Percentiles rank a stretch among this genome's conserved stretches.
Evolutionary conservation across 2,329 filamentous ascomycete species (phyloP).

Genomic region (Fusarium guadeloupense): DNA sequence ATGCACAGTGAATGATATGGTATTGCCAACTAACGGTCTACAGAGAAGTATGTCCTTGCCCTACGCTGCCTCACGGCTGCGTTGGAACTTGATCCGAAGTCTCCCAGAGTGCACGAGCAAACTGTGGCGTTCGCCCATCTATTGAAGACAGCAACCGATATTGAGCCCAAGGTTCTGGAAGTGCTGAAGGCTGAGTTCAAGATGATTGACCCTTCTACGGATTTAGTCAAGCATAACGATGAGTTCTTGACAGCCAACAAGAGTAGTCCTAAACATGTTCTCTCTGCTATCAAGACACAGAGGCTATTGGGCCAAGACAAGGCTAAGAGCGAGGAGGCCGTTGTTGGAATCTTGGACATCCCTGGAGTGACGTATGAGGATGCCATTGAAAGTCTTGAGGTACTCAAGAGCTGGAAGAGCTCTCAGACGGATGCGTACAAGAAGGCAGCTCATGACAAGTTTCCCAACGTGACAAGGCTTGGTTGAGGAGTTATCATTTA

Average conservation of each 20-base stretch:
- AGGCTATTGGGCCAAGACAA: conserved; percentile 67
- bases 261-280: conserved; percentile 67
- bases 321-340: conserved; percentile 66
- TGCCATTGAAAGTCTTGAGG: conserved; percentile 58
- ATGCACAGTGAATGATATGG: background rate
- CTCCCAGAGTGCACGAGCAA: conserved; percentile 81
- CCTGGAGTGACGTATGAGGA: conserved; percentile 63
- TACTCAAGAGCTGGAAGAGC: conserved; percentile 61
- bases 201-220: conserved; percentile 63
- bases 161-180: conserved; percentile 72
- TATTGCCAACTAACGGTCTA: conserved; percentile 1
- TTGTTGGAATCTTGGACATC: conserved; percentile 67
- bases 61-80: conserved; percentile 85
- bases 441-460: conserved; percentile 59
- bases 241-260: conserved; percentile 71
- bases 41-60: conserved; percentile 88
- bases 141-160: conserved; percentile 63
- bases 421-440: conserved; percentile 58
- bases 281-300: conserved; percentile 69
- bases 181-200: conserved; percentile 76
- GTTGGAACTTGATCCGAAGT: conserved; percentile 71
- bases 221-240: conserved; percentile 72
- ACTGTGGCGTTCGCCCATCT: conserved; percentile 73
- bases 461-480: conserved; percentile 60
- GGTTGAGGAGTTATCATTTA: conserved; percentile 39